Evolutionary conservation across 108 stramenopile genomes (phyloP).

Genomic region (Schizochytrium sp.): DNA sequence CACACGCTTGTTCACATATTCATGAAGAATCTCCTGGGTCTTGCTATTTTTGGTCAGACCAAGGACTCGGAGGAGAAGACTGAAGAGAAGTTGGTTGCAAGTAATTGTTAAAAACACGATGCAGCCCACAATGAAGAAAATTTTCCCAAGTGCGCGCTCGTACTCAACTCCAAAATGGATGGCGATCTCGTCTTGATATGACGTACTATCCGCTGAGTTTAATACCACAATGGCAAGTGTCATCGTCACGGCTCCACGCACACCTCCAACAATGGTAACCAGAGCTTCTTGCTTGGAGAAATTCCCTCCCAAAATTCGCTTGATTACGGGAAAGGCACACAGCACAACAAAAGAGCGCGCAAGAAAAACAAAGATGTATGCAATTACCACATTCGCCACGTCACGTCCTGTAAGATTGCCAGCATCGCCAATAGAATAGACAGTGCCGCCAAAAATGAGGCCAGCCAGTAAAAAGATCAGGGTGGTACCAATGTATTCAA

Average conservation of each 20-base stretch:
- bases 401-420: conserved; percentile 11
- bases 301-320: background rate
- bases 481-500: conserved; percentile 89
- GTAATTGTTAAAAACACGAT: conserved; percentile 12
- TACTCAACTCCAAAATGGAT: conserved; percentile 18
- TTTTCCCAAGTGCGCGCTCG: background rate
- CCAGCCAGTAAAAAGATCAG: conserved; percentile 90
- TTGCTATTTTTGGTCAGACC: background rate
- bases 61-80: background rate
- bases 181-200: conserved; percentile 13
- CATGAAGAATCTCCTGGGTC: background rate
- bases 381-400: conserved; percentile 8
- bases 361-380: background rate
- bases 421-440: background rate
- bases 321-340: background rate
- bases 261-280: conserved; percentile 1
- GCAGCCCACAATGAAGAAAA: conserved; percentile 46
- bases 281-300: background rate
- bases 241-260: conserved; percentile 50
- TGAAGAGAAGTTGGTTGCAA: background rate
- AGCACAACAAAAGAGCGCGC: conserved; percentile 17
- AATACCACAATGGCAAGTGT: conserved; percentile 51
- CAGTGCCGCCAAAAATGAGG: conserved; percentile 79
- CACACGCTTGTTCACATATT: background rate
- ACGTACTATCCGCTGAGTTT: background rate